Conservation (phyloP, 2,329 filamentous ascomycete species). For the Colletotrichum liriopes region DNA sequence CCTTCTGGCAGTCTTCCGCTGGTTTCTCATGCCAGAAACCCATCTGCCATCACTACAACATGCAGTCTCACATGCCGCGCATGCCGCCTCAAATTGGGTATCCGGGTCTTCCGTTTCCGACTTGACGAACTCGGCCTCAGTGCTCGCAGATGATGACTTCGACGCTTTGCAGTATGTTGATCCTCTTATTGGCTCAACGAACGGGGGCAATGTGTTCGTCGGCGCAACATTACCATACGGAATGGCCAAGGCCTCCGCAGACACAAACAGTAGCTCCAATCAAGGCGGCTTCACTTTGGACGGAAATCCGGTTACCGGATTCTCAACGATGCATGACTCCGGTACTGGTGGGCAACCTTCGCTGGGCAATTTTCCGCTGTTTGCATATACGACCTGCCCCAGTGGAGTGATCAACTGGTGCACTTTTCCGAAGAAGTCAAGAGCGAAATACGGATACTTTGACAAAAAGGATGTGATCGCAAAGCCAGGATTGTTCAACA, state of each 20-base stretch:
- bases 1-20: slow-evolving; percentile 33
- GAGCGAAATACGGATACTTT: slow-evolving; percentile 60
- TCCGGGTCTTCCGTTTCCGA: slow-evolving; percentile 22
- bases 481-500: slow-evolving; percentile 76
- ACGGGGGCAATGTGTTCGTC: slow-evolving; percentile 61
- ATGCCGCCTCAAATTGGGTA: slow-evolving; percentile 28
- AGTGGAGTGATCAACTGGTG: slow-evolving; percentile 75
- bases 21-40: slow-evolving; percentile 37
- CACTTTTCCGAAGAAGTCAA: slow-evolving; percentile 67
- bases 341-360: slow-evolving; percentile 73
- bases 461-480: slow-evolving; percentile 67
- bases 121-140: slow-evolving; percentile 18
- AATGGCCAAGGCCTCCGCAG: slow-evolving; percentile 72
- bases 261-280: slow-evolving; percentile 67
- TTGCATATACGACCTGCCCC: slow-evolving; percentile 75
- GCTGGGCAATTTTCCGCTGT: slow-evolving; percentile 81
- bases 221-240: slow-evolving; percentile 62
- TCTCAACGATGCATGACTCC: slow-evolving; percentile 72
- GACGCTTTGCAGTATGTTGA: slow-evolving; percentile 52
- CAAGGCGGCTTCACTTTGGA: slow-evolving; percentile 73
- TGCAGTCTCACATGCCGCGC: slow-evolving; percentile 25
- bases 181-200: slow-evolving; percentile 59
- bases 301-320: slow-evolving; percentile 65
- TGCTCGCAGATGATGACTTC: slow-evolving; percentile 46
- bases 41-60: slow-evolving; percentile 32